phyloP scores from a whole-genome alignment of 441 rosid genomes.

The Dalechampia spathulata region DNA sequence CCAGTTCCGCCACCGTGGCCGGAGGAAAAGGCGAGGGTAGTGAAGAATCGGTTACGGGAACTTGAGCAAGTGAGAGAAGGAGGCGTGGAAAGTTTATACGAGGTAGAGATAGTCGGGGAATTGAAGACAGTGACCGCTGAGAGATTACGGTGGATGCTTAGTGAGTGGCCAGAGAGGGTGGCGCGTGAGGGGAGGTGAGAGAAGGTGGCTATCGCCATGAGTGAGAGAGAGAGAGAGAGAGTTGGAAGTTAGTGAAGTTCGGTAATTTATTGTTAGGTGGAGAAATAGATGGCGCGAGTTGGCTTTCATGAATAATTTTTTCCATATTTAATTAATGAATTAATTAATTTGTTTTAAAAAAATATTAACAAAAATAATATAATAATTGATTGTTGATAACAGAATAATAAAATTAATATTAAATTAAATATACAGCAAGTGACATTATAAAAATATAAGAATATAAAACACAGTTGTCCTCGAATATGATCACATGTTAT shows the following conservation, averaged over 20 bases:
- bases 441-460: too few species aligned
- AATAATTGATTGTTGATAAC: too few species aligned
- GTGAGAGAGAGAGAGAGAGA: neutral
- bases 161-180: conserved; percentile 3
- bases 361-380: too few species aligned
- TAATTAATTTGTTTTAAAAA: too few species aligned
- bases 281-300: neutral
- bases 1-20: conserved; percentile 16
- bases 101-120: conserved; percentile 8
- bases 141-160: neutral
- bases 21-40: conserved; percentile 13
- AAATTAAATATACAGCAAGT: too few species aligned
- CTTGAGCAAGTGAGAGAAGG: conserved; percentile 6
- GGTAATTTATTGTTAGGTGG: neutral
- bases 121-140: conserved; percentile 1
- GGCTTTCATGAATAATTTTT: too few species aligned
- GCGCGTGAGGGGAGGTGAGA: conserved; percentile 4
- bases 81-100: conserved; percentile 10
- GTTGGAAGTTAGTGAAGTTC: neutral
- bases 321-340: too few species aligned
- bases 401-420: too few species aligned
- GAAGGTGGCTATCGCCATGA: conserved; percentile 17
- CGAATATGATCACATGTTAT: too few species aligned
- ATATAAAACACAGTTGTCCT: too few species aligned
- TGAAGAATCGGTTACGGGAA: neutral